Evolutionary conservation across 2,329 filamentous ascomycete species (phyloP).

Genomic region (Emergomyces pasteurianus): DNA sequence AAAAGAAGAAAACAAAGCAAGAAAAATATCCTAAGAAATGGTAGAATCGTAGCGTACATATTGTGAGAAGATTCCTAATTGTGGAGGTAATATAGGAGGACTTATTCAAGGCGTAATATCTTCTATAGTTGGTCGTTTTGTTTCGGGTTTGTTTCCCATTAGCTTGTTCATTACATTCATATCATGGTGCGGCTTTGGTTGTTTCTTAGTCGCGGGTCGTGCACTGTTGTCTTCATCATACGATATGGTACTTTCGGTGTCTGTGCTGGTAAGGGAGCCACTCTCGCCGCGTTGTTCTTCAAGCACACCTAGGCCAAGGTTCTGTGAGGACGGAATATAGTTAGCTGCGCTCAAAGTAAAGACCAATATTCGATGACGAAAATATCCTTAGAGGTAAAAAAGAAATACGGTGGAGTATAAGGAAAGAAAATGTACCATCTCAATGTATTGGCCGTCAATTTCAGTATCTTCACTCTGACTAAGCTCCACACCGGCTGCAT

Average conservation of each 20-base stretch:
- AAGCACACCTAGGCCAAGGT: conserved; percentile 34
- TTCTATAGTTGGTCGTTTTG: conserved; percentile 27
- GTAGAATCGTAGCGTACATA: not conserved
- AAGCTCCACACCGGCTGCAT: conserved; percentile 7
- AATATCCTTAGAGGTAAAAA: not conserved
- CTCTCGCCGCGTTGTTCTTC: conserved; percentile 25
- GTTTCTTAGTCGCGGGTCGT: not conserved
- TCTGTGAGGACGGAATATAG: conserved; percentile 15
- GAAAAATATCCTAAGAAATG: not conserved
- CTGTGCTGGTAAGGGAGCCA: conserved; percentile 6
- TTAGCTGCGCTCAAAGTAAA: conserved; percentile 1
- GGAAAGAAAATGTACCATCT: conserved; percentile 9
- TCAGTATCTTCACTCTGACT: not conserved
- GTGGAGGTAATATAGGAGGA: not conserved
- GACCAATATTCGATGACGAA: not conserved
- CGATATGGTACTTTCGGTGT: conserved; percentile 6
- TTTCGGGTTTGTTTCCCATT: conserved; percentile 23
- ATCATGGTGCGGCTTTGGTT: conserved; percentile 8
- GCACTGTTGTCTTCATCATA: conserved; percentile 3
- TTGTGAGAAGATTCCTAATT: not conserved
- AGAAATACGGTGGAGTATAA: not conserved
- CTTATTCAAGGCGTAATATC: conserved; percentile 15
- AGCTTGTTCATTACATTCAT: conserved; percentile 24
- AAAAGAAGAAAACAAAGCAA: not conserved
- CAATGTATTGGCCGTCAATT: conserved; percentile 10